These are phyloP conservation scores for Colletotrichum sansevieriae DNA, from an alignment of 2,329 filamentous ascomycete species.

Conservation along the genomic window DNA sequence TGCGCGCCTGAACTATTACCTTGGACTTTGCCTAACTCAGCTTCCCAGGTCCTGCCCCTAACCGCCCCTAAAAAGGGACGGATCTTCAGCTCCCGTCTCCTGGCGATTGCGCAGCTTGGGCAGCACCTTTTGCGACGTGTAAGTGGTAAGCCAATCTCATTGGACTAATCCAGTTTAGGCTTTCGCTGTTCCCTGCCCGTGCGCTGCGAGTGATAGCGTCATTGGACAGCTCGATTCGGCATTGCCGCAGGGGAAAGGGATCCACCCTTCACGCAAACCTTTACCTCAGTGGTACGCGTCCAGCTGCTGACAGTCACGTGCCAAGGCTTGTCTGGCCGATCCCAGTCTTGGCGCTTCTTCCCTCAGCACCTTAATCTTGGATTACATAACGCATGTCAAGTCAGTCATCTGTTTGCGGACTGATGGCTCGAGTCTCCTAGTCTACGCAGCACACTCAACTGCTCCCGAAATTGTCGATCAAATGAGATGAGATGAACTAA, in stretches of 20 bases:
- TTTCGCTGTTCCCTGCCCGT: not conserved
- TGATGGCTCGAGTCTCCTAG: too few relatives aligned
- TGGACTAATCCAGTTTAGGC: constrained; percentile 1
- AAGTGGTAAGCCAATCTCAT: not conserved
- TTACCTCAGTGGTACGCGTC: constrained; percentile 39
- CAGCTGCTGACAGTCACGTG: constrained; percentile 37
- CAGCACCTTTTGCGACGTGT: too few relatives aligned
- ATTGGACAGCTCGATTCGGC: constrained; percentile 2
- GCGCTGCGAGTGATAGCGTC: not conserved
- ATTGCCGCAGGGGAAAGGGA: not conserved
- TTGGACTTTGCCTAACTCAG: too few relatives aligned
- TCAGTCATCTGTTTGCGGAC: constrained; percentile 2
- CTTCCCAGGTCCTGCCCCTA: too few relatives aligned
- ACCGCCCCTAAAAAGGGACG: too few relatives aligned
- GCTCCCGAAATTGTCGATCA: not conserved
- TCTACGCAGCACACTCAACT: too few relatives aligned
- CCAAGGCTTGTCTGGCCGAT: constrained; percentile 23
- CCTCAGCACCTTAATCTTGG: not conserved
- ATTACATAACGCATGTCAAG: constrained; percentile 22
- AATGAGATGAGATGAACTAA: constrained; percentile 4
- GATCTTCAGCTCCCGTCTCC: too few relatives aligned
- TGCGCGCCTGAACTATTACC: too few relatives aligned
- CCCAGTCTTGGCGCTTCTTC: not conserved
- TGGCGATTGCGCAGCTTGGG: too few relatives aligned
- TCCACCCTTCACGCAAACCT: too few relatives aligned